Base-by-base conservation (phyloP, 495 filamentous ascomycete genomes). In the Tuber brumale region DNA sequence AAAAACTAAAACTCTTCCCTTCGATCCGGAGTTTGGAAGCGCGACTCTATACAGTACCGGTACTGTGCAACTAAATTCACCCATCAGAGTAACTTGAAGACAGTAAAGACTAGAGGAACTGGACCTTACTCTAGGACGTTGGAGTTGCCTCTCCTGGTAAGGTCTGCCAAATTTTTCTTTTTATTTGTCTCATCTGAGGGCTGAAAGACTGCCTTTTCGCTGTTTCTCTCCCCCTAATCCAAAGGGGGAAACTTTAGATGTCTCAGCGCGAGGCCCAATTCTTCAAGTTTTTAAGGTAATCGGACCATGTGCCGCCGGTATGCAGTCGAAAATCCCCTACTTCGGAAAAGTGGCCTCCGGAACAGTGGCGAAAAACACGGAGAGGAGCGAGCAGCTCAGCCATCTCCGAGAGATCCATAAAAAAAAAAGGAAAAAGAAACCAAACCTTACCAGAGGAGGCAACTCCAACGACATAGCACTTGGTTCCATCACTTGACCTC, bases 401-500 rank as follows among this genome's bases (percentile, higher is more conserved):
- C 23, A n/a, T 10, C 51, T 46, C 44, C 44, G 16, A 19, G 44
- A 19, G 44, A 1, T 8, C 12, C 23, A 3, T n/a, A 10, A 0
- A 8, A 12, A 0, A 61, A 27, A 57, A 23, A 23, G n/a, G n/a
- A 23, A 8, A n/a, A 10, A 23, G 19, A 0, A 57, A 23, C 37
- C 6, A 57, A 31, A 9, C 51, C 51, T 31, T 16, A 31, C n/a
- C n/a, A 3, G 51, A 61, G n/a, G 51, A 27, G 51, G 51, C 23
- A 61, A 61, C 51, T 61, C 51, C 51, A 61, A 61, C 51, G 51
- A 61, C n/a, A 61, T 12, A n/a, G n/a, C n/a, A n/a, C n/a, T n/a
- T n/a, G n/a, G n/a, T n/a, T n/a, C 51, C 9, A 12, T 12, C 9
- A 3, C n/a, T 51, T 21, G 48, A 23, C 21, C 12, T 61, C n/a